A percentile compares a stretch with the other conserved stretches of the same genome.
Evolutionary conservation across 2,329 filamentous ascomycete species (phyloP).

Genomic region (Fusarium torreyae): DNA sequence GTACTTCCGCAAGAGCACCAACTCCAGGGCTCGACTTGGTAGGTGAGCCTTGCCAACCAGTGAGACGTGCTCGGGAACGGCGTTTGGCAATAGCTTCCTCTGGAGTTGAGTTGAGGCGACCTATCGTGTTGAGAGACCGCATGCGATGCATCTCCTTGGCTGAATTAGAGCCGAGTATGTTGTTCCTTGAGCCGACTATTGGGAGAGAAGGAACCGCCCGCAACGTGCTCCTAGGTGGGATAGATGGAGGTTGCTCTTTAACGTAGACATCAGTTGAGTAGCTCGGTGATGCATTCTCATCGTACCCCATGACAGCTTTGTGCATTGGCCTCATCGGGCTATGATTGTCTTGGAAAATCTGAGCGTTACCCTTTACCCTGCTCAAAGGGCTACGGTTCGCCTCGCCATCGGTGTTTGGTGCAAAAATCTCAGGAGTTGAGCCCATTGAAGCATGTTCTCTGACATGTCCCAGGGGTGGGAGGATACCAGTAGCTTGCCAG

Average conservation of each 20-base stretch:
- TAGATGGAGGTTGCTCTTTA: slow-evolving; percentile 18
- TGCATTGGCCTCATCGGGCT: neutral
- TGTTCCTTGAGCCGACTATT: slow-evolving; percentile 21
- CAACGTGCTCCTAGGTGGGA: slow-evolving; percentile 41
- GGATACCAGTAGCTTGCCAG: slow-evolving; percentile 5
- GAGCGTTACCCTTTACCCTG: slow-evolving; percentile 26
- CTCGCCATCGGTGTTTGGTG: neutral
- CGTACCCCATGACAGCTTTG: neutral
- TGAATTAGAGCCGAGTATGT: neutral
- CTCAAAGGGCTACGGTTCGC: slow-evolving; percentile 31
- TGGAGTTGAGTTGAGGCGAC: slow-evolving; percentile 27
- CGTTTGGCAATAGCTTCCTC: slow-evolving; percentile 45
- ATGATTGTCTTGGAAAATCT: neutral
- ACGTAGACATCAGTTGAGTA: neutral
- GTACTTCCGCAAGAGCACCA: slow-evolving; percentile 23
- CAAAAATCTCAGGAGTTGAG: slow-evolving; percentile 44
- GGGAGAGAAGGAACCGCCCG: slow-evolving; percentile 49
- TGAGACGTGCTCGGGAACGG: slow-evolving; percentile 38
- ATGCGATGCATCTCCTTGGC: slow-evolving; percentile 37
- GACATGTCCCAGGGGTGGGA: slow-evolving; percentile 58
- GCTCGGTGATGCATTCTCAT: slow-evolving; percentile 44
- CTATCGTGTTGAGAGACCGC: slow-evolving; percentile 48
- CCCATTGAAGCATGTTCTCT: slow-evolving; percentile 67
- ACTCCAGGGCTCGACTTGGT: slow-evolving; percentile 51
- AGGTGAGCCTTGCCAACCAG: slow-evolving; percentile 41